Evolutionary conservation across 78 protist species (phyloP).

Genomic region (Emiliania huxleyi): DNA sequence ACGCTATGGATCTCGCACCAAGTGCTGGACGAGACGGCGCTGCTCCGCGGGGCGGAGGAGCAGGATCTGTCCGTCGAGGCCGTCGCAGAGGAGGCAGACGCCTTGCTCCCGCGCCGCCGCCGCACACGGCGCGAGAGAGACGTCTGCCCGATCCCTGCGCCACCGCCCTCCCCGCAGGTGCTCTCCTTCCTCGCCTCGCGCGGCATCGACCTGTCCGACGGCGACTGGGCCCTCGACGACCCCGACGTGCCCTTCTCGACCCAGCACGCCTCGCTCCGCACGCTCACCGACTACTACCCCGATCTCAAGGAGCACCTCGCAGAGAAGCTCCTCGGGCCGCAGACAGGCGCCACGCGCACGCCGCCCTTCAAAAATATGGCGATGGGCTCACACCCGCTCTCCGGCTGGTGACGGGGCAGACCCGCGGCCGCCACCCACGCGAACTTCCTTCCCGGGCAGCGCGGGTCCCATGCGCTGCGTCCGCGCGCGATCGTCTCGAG

Average conservation of each 20-base stretch:
- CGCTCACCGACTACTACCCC: background rate
- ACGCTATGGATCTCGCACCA: background rate
- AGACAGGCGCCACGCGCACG: background rate
- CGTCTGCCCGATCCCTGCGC: too few species aligned
- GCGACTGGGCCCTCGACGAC: background rate
- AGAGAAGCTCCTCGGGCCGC: background rate
- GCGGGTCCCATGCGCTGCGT: too few species aligned
- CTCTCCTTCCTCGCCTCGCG: background rate
- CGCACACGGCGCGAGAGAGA: too few species aligned
- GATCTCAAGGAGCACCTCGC: background rate
- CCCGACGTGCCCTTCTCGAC: background rate
- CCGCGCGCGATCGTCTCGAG: too few species aligned
- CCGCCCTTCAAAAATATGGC: background rate
- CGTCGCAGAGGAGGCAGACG: background rate
- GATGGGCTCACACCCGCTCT: background rate
- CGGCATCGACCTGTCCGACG: background rate
- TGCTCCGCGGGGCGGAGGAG: background rate
- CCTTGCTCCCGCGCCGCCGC: background rate
- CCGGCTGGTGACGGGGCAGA: background rate
- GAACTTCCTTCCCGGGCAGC: too few species aligned
- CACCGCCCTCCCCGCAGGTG: too few species aligned
- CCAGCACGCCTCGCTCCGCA: background rate
- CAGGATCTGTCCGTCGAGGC: background rate
- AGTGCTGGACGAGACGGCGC: background rate
- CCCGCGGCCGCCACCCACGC: too few species aligned